Evolutionary conservation across 345 rosid species (phyloP).

Genomic region (Rhodamnia rubescens): DNA sequence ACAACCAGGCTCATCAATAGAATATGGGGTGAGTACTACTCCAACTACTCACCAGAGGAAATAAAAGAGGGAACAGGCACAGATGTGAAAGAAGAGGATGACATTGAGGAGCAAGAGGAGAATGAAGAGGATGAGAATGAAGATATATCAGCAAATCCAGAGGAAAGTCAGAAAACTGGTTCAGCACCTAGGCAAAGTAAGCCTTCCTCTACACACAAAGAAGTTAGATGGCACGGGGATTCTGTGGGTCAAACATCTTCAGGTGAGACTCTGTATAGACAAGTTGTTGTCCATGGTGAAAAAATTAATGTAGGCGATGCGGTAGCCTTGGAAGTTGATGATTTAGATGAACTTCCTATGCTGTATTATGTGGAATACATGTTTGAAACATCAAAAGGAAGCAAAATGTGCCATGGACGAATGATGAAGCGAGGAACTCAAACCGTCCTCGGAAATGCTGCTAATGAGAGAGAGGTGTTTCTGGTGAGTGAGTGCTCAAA

Average conservation of each 20-base stretch:
- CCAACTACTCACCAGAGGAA: slow-evolving; percentile 46
- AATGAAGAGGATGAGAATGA: slow-evolving; percentile 37
- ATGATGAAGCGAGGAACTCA: slow-evolving; percentile 34
- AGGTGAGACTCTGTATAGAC: slow-evolving; percentile 35
- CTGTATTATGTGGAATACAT: slow-evolving; percentile 58
- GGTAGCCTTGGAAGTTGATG: slow-evolving; percentile 27
- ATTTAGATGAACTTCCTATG: slow-evolving; percentile 23
- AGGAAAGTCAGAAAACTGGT: slow-evolving; percentile 4
- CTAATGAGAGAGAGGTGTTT: slow-evolving; percentile 57
- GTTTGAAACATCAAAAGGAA: slow-evolving; percentile 31
- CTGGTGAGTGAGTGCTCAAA: slow-evolving; percentile 37
- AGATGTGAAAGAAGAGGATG: slow-evolving; percentile 25
- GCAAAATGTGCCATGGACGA: slow-evolving; percentile 57
- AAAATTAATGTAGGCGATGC: slow-evolving; percentile 36
- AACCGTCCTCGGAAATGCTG: slow-evolving; percentile 54
- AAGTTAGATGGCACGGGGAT: slow-evolving; percentile 45
- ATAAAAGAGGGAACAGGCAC: slow-evolving; percentile 15
- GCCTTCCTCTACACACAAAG: slow-evolving; percentile 16
- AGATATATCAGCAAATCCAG: slow-evolving; percentile 10
- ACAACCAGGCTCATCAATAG: slow-evolving; percentile 67
- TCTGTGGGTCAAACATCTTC: slow-evolving; percentile 20
- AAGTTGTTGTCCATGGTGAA: slow-evolving; percentile 39
- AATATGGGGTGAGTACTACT: slow-evolving; percentile 80
- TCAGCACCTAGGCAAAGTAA: slow-evolving; percentile 10
- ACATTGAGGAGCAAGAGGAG: slow-evolving; percentile 32